Base-by-base conservation (phyloP, 805 yeast genomes). In the Grigorovia humatica region DNA sequence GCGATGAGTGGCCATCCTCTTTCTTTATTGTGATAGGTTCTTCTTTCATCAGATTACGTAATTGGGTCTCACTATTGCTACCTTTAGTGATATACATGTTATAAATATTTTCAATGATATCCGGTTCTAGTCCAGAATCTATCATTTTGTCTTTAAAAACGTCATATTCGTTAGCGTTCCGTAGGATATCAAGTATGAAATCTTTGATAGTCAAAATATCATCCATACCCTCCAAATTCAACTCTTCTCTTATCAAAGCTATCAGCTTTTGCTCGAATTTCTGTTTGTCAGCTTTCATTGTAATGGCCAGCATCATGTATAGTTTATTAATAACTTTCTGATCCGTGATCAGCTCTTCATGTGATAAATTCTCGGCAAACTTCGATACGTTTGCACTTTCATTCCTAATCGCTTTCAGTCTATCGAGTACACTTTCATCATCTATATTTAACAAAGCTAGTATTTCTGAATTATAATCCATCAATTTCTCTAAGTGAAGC, bases 281-380 rank as follows among this genome's bases (percentile, higher is more conserved):
- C 74, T 78, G 15, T 50, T 45, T 6, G 55, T 50, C 35, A 70
- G 60, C 41, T 59, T 45, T 49, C 48, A 29, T 55, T 48, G 41
- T 23, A 44, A 47, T 35, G 8, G 35, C 38, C 5, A 20, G 6
- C 17, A 35, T 12, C 6, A 40, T 48, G 20, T 30, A 43, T 50
- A 42, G 29, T 27, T 46, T 50, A 2, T 41, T 27, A 2, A 41
- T 9, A 42, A 47, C 6, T 43, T 43, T 15, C n/a, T 29, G 29
- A 43, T 38, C 15, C 30, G 42, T 12, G 18, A 13, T 38, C 40
- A 43, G 8, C 23, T 13, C 18, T 9, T 43, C 15, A 29, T 29
- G 17, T 19, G 18, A 38, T 8, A 50, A 11, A 20, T 30, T 29
- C 45, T 50, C 43, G 6, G 38, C 35, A 44, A 35, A 19, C 27